Conservation (phyloP, 495 filamentous ascomycete species). For the Xylaria grammica region DNA sequence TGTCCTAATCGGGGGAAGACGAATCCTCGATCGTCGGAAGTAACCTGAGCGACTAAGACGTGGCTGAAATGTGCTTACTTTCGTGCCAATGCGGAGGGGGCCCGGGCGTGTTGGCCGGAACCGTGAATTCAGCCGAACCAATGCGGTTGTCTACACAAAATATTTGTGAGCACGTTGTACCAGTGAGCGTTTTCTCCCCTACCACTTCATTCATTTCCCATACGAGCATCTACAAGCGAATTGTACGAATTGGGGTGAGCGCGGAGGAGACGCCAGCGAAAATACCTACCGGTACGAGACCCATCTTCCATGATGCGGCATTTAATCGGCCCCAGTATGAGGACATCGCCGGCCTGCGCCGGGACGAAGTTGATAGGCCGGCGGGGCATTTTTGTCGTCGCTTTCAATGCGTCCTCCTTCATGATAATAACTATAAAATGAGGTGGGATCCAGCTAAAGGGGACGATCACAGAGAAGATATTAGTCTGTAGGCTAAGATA, state of each 20-base stretch:
- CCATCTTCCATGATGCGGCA: constrained; percentile 55
- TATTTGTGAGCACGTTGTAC: too few species aligned
- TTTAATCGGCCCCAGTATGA: constrained; percentile 44
- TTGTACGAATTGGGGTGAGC: background rate
- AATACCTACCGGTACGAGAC: constrained; percentile 24
- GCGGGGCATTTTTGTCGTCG: constrained; percentile 22
- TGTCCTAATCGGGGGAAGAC: background rate
- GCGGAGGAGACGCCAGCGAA: constrained; percentile 8
- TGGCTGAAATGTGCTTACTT: background rate
- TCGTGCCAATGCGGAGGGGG: constrained; percentile 46
- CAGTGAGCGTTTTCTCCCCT: background rate
- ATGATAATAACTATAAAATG: too few species aligned
- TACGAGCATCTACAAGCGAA: background rate
- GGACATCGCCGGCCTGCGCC: constrained; percentile 41
- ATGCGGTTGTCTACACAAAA: constrained; percentile 55
- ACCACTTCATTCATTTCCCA: background rate
- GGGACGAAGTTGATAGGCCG: constrained; percentile 44
- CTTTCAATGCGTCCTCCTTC: constrained; percentile 16
- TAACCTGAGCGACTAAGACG: background rate
- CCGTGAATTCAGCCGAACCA: constrained; percentile 49
- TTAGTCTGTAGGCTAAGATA: too few species aligned
- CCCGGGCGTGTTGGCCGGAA: constrained; percentile 53
- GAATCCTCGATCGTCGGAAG: background rate
- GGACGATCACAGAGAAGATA: too few species aligned
- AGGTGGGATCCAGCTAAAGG: too few species aligned